Evolutionary conservation across 2,329 filamentous ascomycete species (phyloP).

Genomic region (Venturia oleaginea): DNA sequence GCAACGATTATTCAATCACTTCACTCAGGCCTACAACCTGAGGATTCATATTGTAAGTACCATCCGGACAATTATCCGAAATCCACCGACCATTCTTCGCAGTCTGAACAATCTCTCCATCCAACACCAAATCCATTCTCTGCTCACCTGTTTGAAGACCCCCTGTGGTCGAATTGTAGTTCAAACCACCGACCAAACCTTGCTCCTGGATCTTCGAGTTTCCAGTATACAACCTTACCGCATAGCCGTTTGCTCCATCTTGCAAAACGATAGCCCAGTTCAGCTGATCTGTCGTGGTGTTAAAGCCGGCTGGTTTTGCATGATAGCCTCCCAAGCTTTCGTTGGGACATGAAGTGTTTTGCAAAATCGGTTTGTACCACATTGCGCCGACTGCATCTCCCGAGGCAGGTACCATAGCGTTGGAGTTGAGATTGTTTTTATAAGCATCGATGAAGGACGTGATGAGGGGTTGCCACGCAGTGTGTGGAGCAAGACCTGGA

Average conservation of each 20-base stretch:
- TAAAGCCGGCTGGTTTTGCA: not conserved
- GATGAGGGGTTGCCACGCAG: slow-evolving; percentile 28
- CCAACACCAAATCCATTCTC: not conserved
- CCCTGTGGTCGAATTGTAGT: not conserved
- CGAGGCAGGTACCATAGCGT: not conserved
- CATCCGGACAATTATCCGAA: slow-evolving; percentile 7
- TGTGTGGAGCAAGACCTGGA: slow-evolving; percentile 22
- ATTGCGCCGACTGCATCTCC: not conserved
- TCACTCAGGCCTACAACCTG: slow-evolving; percentile 8
- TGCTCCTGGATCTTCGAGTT: not conserved
- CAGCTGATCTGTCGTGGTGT: not conserved
- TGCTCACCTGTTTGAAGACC: not conserved
- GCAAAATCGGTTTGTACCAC: not conserved
- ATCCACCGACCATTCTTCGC: not conserved
- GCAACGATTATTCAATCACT: not conserved
- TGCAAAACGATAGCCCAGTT: not conserved
- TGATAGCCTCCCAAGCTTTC: not conserved
- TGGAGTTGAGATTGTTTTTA: slow-evolving; percentile 18
- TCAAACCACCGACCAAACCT: not conserved
- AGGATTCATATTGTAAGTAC: slow-evolving; percentile 15
- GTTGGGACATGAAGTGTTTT: not conserved
- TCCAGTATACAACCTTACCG: not conserved
- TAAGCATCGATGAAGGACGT: slow-evolving; percentile 29
- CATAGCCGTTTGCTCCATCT: not conserved
- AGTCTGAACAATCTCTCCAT: not conserved